Percentiles rank a stretch among this genome's conserved stretches.
phyloP scores from a whole-genome alignment of 768 basidiomycete species.

The Amyloporia xantha region DNA sequence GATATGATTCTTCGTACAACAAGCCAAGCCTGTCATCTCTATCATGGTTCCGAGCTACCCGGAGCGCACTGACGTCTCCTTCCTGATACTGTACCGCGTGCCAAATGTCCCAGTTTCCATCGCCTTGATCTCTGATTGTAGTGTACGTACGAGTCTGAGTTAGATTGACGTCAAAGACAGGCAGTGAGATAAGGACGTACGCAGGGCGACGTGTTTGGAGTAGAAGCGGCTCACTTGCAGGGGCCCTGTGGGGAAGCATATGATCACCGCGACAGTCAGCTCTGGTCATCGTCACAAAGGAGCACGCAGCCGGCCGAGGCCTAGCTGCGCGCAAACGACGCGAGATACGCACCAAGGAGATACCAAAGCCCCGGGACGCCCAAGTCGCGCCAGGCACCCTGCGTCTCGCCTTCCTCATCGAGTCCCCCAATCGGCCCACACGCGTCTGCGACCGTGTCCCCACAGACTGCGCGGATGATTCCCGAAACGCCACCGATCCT shows the following conservation, averaged over 20 bases:
- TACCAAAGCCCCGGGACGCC: slow-evolving; percentile 52
- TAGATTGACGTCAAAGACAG: background rate
- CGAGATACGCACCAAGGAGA: slow-evolving; percentile 41
- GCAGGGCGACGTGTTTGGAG: slow-evolving; percentile 59
- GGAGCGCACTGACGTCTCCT: no score
- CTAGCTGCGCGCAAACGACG: background rate
- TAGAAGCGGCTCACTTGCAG: slow-evolving; percentile 57
- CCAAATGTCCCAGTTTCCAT: background rate
- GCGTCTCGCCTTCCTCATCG: slow-evolving; percentile 56
- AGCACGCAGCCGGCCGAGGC: background rate
- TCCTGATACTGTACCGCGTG: no score
- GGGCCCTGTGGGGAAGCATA: slow-evolving; percentile 38
- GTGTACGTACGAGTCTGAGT: background rate
- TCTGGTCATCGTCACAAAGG: no score
- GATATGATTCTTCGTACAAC: no score
- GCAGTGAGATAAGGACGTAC: no score
- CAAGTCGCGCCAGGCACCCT: slow-evolving; percentile 37
- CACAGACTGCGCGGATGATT: slow-evolving; percentile 39
- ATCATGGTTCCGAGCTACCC: no score
- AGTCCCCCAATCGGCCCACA: slow-evolving; percentile 59
- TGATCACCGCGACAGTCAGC: background rate
- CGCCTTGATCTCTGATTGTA: slow-evolving; percentile 60
- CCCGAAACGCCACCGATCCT: slow-evolving; percentile 41
- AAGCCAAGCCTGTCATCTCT: no score
- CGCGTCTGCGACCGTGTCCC: slow-evolving; percentile 35